These are phyloP conservation scores for Straminergon stramineum DNA, from an alignment of 225 moss, liverwort and hornwort species.

Conservation along the genomic window DNA sequence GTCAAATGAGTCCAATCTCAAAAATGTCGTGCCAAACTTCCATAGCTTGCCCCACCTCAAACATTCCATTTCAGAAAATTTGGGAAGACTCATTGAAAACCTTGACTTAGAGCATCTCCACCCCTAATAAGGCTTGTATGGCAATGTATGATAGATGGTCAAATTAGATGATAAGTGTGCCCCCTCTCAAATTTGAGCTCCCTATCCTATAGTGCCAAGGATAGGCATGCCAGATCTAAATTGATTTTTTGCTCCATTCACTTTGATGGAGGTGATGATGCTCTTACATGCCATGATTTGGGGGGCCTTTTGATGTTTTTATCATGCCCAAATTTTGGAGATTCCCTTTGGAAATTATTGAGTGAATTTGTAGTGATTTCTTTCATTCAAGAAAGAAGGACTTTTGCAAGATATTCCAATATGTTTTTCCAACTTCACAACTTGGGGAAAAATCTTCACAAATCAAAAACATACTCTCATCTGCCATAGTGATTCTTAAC, in stretches of 20 bases:
- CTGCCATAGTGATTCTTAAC: background rate
- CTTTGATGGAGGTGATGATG: background rate
- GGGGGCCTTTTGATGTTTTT: rapidly evolving
- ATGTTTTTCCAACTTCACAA: background rate
- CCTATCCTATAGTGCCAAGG: rapidly evolving
- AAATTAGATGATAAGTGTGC: background rate
- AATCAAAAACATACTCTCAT: background rate
- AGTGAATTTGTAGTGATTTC: too few relatives aligned
- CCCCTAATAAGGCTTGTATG: rapidly evolving
- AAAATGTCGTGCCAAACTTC: rapidly evolving
- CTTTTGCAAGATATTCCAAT: background rate
- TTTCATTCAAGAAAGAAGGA: background rate
- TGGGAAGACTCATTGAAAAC: background rate
- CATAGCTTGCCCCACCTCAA: rapidly evolving
- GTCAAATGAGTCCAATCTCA: background rate
- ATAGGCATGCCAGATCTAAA: background rate
- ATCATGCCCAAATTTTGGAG: background rate
- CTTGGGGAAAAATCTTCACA: rapidly evolving
- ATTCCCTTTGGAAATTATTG: rapidly evolving
- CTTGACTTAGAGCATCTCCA: background rate
- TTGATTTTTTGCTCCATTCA: background rate
- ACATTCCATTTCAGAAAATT: background rate
- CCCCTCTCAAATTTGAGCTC: too few relatives aligned
- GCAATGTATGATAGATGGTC: background rate
- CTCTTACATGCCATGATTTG: too few relatives aligned